A percentile compares a stretch with the other conserved stretches of the same genome.
Evolutionary conservation across 2,329 filamentous ascomycete species (phyloP).

Genomic region (Microdochium paspali): DNA sequence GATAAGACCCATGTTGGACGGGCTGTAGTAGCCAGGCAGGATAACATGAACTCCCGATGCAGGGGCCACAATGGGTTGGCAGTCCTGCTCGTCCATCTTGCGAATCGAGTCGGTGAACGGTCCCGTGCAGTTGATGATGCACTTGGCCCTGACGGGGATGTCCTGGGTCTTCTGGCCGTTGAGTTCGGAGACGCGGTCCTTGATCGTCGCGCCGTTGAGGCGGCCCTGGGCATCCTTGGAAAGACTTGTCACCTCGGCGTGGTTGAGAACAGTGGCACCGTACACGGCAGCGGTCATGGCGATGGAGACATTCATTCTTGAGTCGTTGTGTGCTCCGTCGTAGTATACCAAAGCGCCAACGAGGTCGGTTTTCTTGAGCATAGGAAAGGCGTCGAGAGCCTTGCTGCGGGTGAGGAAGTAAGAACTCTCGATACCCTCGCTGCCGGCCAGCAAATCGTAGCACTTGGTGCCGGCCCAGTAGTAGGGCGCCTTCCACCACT

Average conservation of each 20-base stretch:
- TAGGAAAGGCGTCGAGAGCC: conserved; percentile 78
- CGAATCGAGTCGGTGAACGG: conserved; percentile 81
- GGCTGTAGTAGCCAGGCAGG: conserved; percentile 78
- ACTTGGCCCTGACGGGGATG: conserved; percentile 67
- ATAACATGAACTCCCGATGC: conserved; percentile 81
- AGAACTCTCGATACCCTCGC: conserved; percentile 79
- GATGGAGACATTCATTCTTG: conserved; percentile 82
- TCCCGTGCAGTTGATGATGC: conserved; percentile 81
- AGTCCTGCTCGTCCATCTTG: conserved; percentile 68
- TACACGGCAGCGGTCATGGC: conserved; percentile 86
- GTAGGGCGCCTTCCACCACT: conserved; percentile 71
- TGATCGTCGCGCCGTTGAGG: conserved; percentile 64
- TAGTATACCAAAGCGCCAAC: conserved; percentile 84
- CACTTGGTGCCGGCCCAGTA: conserved; percentile 72
- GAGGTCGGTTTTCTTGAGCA: conserved; percentile 72
- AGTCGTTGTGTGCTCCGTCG: conserved; percentile 87
- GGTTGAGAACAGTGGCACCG: conserved; percentile 73
- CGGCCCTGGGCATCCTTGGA: conserved; percentile 65
- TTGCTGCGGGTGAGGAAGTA: conserved; percentile 85
- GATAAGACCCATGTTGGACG: conserved; percentile 77
- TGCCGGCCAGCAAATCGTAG: conserved; percentile 78
- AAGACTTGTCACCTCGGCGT: conserved; percentile 69
- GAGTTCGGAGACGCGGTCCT: conserved; percentile 58
- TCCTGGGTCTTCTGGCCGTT: conserved; percentile 53
- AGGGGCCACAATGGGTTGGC: conserved; percentile 73